phyloP scores from a whole-genome alignment of 2,329 filamentous ascomycete genomes.

The Colletotrichum sp. region DNA sequence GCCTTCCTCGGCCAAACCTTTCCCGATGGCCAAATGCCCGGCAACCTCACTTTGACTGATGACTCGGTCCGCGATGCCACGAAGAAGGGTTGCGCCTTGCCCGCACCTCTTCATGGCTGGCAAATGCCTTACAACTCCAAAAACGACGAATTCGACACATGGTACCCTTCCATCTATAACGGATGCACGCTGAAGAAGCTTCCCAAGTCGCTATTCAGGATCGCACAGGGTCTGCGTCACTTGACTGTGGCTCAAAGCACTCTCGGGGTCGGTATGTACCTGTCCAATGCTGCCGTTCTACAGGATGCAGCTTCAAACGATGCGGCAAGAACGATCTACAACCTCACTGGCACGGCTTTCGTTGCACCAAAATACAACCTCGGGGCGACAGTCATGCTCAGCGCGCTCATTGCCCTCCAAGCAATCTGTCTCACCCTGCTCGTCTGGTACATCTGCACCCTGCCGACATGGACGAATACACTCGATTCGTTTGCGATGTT shows the following conservation, averaged over 20 bases:
- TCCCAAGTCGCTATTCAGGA: slow-evolving; percentile 8
- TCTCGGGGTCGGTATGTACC: slow-evolving; percentile 18
- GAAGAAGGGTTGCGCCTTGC: not conserved
- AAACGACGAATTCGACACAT: slow-evolving; percentile 12
- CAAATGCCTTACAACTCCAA: slow-evolving; percentile 14
- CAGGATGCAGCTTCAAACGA: slow-evolving; percentile 12
- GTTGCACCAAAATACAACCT: not conserved
- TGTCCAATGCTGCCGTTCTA: slow-evolving; percentile 12
- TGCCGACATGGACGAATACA: slow-evolving; percentile 18
- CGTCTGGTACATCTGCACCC: slow-evolving; percentile 16
- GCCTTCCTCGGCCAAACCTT: slow-evolving; percentile 5
- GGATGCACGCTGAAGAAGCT: slow-evolving; percentile 7
- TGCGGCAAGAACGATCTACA: slow-evolving; percentile 16
- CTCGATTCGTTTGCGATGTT: slow-evolving; percentile 17
- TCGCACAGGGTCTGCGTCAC: slow-evolving; percentile 6
- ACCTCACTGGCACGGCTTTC: slow-evolving; percentile 4
- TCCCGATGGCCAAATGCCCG: not conserved
- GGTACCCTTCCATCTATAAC: slow-evolving; percentile 12
- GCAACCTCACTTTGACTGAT: not conserved
- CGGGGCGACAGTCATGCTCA: not conserved
- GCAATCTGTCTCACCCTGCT: slow-evolving; percentile 3
- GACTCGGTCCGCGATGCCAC: not conserved
- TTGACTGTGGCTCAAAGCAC: slow-evolving; percentile 12
- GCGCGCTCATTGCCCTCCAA: slow-evolving; percentile 10
- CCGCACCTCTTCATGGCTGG: slow-evolving; percentile 3